Percentiles rank a stretch among this genome's conserved stretches.
Conservation (phyloP, 139 green algal genomes). For the Spirogloea muscicola region DNA sequence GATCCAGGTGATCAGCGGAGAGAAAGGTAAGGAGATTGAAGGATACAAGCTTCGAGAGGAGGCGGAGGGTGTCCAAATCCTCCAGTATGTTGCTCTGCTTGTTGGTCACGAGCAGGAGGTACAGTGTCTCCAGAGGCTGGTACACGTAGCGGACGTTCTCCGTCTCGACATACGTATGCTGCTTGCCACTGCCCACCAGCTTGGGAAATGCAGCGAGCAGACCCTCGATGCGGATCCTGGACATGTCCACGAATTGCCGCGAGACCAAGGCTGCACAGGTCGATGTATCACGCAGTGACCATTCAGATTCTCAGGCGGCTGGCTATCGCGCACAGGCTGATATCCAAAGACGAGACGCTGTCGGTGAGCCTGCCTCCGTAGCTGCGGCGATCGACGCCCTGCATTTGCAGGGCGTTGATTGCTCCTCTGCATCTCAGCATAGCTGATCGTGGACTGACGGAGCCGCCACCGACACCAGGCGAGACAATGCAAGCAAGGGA, state of each 20-base stretch:
- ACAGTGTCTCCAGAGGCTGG: slow-evolving; percentile 94
- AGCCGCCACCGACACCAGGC: not conserved
- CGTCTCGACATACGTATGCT: slow-evolving; percentile 99
- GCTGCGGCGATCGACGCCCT: not conserved
- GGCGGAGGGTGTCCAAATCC: slow-evolving; percentile 93
- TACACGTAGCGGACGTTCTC: slow-evolving; percentile 99
- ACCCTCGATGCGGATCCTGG: slow-evolving; percentile 93
- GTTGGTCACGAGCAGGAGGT: slow-evolving; percentile 97
- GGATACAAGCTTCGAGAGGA: slow-evolving; percentile 95
- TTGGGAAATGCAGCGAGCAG: slow-evolving; percentile 98
- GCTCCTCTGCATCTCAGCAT: not conserved
- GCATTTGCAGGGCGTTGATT: too few relatives aligned
- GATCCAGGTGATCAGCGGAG: too few relatives aligned
- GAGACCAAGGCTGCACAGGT: slow-evolving; percentile 83
- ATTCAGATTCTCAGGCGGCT: not conserved
- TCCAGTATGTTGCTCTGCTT: slow-evolving; percentile 98
- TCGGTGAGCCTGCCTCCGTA: not conserved
- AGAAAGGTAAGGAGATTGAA: too few relatives aligned
- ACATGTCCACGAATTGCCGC: slow-evolving; percentile 98
- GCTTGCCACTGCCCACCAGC: slow-evolving; percentile 87
- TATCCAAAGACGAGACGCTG: not conserved
- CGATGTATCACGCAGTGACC: not conserved
- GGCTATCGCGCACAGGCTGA: not conserved
- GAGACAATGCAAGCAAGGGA: not conserved
- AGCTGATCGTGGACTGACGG: not conserved